Conservation (phyloP, 1,139 yeast genomes). For the Kodamaea sp. region DNA sequence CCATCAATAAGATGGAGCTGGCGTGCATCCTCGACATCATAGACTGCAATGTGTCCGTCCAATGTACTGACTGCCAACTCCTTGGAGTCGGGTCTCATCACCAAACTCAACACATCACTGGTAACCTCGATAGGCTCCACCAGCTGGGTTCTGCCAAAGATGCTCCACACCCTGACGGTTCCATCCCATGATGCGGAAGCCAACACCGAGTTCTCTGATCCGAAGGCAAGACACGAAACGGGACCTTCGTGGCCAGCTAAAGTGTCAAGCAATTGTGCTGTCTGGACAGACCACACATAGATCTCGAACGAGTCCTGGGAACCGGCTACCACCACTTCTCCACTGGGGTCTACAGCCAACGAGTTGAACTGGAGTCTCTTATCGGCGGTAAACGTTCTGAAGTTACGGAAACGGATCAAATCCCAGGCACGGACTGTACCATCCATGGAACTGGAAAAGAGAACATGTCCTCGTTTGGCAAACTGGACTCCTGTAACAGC, state of each 20-base stretch:
- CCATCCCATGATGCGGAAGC: slow-evolving; percentile 98
- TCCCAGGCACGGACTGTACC: slow-evolving; percentile 99
- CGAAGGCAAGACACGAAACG: slow-evolving; percentile 83
- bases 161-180: slow-evolving; percentile 89
- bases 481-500: slow-evolving; percentile 87
- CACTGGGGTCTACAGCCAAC: slow-evolving; percentile 95
- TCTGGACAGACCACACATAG: slow-evolving; percentile 97
- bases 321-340: slow-evolving; percentile 96
- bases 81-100: slow-evolving; percentile 90
- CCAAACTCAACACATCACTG: slow-evolving; percentile 81
- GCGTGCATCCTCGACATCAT: slow-evolving; percentile 79
- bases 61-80: slow-evolving; percentile 85
- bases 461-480: slow-evolving; percentile 83
- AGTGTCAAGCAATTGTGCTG: slow-evolving; percentile 85
- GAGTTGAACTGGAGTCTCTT: slow-evolving; percentile 84
- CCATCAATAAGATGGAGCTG: slow-evolving; percentile 87
- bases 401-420: slow-evolving; percentile 86
- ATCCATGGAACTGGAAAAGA: slow-evolving; percentile 88
- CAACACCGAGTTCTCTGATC: slow-evolving; percentile 71
- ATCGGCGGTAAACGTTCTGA: slow-evolving; percentile 91
- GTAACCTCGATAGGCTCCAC: slow-evolving; percentile 89
- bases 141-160: slow-evolving; percentile 79
- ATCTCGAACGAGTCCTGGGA: slow-evolving; percentile 88
- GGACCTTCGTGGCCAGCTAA: slow-evolving; percentile 97
- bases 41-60: slow-evolving; percentile 83